Conservation (phyloP, 1,284 basidiomycete genomes). For the Pascua sp. region DNA sequence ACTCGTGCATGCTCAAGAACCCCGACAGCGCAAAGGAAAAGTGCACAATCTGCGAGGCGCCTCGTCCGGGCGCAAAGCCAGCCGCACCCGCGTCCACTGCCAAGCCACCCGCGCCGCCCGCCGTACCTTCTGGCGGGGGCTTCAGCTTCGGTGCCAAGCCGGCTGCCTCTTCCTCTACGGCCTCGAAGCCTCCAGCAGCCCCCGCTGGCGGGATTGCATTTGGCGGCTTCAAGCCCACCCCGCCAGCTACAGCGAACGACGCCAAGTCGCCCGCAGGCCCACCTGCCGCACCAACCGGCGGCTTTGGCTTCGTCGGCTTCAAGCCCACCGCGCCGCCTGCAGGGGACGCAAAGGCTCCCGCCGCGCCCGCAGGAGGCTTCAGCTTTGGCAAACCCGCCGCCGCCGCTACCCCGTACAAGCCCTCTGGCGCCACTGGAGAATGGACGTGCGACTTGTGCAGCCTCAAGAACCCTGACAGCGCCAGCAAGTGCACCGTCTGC, state of each 20-base stretch:
- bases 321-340: slow-evolving; percentile 4
- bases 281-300: slow-evolving; percentile 1
- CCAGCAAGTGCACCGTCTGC: slow-evolving; percentile 57
- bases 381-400: slow-evolving; percentile 5
- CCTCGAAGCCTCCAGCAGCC: neutral
- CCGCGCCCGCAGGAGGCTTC: neutral
- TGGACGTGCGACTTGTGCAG: slow-evolving; percentile 57
- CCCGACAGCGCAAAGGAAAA: slow-evolving; percentile 51
- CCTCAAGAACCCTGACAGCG: slow-evolving; percentile 53
- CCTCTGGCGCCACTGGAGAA: slow-evolving; percentile 1
- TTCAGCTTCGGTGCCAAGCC: slow-evolving; percentile 9
- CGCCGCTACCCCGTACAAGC: neutral
- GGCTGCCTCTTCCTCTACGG: neutral
- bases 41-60: slow-evolving; percentile 57
- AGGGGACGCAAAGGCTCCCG: neutral
- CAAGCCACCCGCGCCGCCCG: neutral
- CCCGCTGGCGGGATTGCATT: neutral
- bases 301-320: neutral
- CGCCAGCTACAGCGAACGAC: slow-evolving; percentile 41
- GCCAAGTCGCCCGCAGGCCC: neutral
- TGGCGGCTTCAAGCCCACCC: neutral
- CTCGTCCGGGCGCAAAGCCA: slow-evolving; percentile 28
- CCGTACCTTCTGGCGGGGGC: slow-evolving; percentile 1
- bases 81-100: slow-evolving; percentile 6
- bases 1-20: slow-evolving; percentile 55